phyloP scores from a whole-genome alignment of 768 basidiomycete species.

The Lyophyllum atratum region DNA sequence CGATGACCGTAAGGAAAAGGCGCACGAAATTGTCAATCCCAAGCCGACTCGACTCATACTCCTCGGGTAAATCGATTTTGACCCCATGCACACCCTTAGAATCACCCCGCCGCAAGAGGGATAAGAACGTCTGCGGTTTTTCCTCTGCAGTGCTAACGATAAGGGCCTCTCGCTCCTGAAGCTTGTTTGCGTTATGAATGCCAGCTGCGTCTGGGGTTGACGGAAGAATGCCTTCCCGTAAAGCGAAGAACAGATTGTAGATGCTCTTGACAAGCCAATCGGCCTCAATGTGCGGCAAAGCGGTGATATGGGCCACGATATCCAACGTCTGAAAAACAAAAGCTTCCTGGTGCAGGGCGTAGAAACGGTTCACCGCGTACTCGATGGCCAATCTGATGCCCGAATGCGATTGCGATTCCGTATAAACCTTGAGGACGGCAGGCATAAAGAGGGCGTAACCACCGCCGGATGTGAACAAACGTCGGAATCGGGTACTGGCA shows the following conservation, averaged over 20 bases:
- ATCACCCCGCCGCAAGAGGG: slow-evolving; percentile 48
- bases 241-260: slow-evolving; percentile 59
- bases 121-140: slow-evolving; percentile 69
- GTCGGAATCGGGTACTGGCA: slow-evolving; percentile 73
- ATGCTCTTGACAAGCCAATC: slow-evolving; percentile 57
- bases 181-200: slow-evolving; percentile 62
- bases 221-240: slow-evolving; percentile 44
- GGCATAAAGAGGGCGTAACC: slow-evolving; percentile 80
- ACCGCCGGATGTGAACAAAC: slow-evolving; percentile 72
- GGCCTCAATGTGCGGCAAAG: slow-evolving; percentile 47
- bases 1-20: slow-evolving; percentile 78
- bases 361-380: slow-evolving; percentile 72
- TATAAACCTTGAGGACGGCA: slow-evolving; percentile 67
- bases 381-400: slow-evolving; percentile 70
- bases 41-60: slow-evolving; percentile 59
- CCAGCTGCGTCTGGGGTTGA: slow-evolving; percentile 60
- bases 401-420: slow-evolving; percentile 54
- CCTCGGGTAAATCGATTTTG: slow-evolving; percentile 52
- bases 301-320: slow-evolving; percentile 55
- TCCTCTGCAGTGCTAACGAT: slow-evolving; percentile 72
- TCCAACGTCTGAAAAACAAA: slow-evolving; percentile 78
- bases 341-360: slow-evolving; percentile 68
- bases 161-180: slow-evolving; percentile 70
- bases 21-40: slow-evolving; percentile 67
- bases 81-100: slow-evolving; percentile 42